Base-by-base conservation (phyloP, 371 early-diverging fungal genomes). In the Fennellomyces sp. region DNA sequence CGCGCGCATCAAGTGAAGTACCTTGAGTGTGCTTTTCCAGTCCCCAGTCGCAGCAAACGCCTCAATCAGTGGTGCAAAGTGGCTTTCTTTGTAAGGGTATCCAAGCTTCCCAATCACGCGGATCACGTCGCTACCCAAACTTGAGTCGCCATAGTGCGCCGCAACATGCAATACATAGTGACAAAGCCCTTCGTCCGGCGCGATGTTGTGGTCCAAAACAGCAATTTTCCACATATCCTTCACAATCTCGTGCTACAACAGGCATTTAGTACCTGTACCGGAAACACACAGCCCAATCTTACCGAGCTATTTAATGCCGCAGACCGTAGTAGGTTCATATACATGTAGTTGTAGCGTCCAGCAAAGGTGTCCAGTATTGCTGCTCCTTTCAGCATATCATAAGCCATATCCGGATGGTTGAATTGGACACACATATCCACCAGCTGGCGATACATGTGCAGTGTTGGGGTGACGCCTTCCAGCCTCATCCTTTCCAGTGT, bases 61-160 rank as follows among this genome's bases (percentile, higher is more conserved):
- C 29, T 87, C 86, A 5, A 91, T 63, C n/a, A 92, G 57, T 12
- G 88, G 81, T 33, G 81, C 79, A 63, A 89, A 82, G 52, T 91
- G 90, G 5, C 66, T 68, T 33, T 86, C 88, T 10, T 68, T 61
- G 31, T 84, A 75, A 0, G 73, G 63, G 47, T 74, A 78, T 11
- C 80, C 87, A 10, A 52, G 41, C 3, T 61, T 60, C 3, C 75
- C 79, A 61, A 91, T 61, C 0, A 61, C 52, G 19, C 76, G 68
- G 10, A 91, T 63, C 3, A 87, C 82, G 30, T 76, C 74, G 13
- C 73, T 68, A 1, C 89, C 85, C 19, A 92, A 52, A 21, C 52
- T 48, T 0, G 83, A 68, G 17, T 89, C 86, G 8, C 76, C 83
- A 19, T 62, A 36, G 8, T 77, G 74, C n/a, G 84, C 88, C 10